Conservation (phyloP, 768 basidiomycete genomes). For the Mycena latifolia region DNA sequence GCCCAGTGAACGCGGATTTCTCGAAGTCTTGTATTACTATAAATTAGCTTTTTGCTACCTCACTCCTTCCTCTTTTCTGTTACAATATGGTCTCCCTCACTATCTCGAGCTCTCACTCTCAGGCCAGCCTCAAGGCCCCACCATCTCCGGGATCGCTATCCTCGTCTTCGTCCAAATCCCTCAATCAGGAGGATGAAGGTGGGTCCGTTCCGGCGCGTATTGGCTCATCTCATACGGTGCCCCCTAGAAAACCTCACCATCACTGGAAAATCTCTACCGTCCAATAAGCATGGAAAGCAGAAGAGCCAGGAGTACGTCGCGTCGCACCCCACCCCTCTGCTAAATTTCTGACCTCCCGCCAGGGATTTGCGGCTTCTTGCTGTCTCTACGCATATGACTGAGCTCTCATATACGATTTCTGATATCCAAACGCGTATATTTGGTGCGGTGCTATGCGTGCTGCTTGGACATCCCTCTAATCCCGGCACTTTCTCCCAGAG, state of each 20-base stretch:
- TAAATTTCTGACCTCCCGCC: slow-evolving; percentile 39
- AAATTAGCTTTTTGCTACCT: slow-evolving; percentile 35
- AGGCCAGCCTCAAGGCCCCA: slow-evolving; percentile 49
- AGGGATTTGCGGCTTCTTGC: slow-evolving; percentile 85
- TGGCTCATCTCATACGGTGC: slow-evolving; percentile 29
- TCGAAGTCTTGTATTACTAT: slow-evolving; percentile 34
- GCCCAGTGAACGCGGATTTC: slow-evolving; percentile 35
- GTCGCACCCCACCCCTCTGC: slow-evolving; percentile 21
- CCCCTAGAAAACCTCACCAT: slow-evolving; percentile 79
- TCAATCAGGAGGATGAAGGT: slow-evolving; percentile 77
- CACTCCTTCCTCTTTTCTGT: slow-evolving; percentile 36
- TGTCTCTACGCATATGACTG: slow-evolving; percentile 88
- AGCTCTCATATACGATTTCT: slow-evolving; percentile 87
- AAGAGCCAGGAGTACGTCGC: slow-evolving; percentile 77
- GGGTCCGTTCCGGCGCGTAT: slow-evolving; percentile 36
- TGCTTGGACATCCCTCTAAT: slow-evolving; percentile 15
- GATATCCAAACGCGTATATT: slow-evolving; percentile 94
- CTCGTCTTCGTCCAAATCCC: slow-evolving; percentile 69
- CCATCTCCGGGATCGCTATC: slow-evolving; percentile 54
- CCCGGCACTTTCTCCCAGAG: slow-evolving; percentile 60
- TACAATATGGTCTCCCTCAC: slow-evolving; percentile 51
- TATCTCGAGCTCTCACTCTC: slow-evolving; percentile 50
- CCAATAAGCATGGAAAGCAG: slow-evolving; percentile 62
- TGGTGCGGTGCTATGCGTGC: slow-evolving; percentile 58
- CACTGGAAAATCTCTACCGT: slow-evolving; percentile 63